Conservation (phyloP, 179 eudicot genomes). For the Beta corolliflora region DNA sequence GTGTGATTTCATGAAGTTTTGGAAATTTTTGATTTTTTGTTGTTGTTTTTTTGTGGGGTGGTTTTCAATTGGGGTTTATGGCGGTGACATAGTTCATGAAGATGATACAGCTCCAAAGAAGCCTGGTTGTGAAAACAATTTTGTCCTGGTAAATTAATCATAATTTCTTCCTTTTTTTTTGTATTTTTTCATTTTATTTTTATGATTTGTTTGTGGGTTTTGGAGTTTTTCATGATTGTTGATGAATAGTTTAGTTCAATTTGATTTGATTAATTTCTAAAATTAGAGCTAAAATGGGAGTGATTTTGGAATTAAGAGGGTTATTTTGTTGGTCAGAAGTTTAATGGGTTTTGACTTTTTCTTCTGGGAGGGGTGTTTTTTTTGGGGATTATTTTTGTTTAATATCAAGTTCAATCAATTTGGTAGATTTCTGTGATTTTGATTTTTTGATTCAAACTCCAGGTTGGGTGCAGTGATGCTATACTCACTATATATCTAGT, state of each 20-base stretch:
- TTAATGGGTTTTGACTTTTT: slow-evolving; percentile 9
- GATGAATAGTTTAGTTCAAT: background rate
- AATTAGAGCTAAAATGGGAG: background rate
- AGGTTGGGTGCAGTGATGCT: background rate
- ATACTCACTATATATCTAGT: slow-evolving; percentile 11
- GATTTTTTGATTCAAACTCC: background rate
- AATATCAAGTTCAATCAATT: background rate
- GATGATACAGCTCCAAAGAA: slow-evolving; percentile 76
- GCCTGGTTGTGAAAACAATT: slow-evolving; percentile 87
- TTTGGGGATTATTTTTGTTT: background rate
- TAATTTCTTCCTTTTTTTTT: too few relatives aligned
- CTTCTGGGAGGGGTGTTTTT: background rate
- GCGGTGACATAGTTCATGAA: slow-evolving; percentile 87
- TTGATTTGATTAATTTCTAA: slow-evolving; percentile 7
- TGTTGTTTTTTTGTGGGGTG: slow-evolving; percentile 12
- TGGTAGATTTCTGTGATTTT: background rate
- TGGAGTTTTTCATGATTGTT: background rate
- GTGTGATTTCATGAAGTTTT: slow-evolving; percentile 32
- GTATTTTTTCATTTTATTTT: background rate
- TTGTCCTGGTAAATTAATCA: slow-evolving; percentile 63
- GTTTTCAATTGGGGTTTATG: slow-evolving; percentile 38
- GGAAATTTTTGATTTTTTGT: slow-evolving; percentile 8
- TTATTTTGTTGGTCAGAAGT: background rate
- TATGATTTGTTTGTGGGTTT: background rate
- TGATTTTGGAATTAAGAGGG: background rate